Base-by-base conservation (phyloP, 2,329 filamentous ascomycete species). In the Coniosporium tulheliwenetii region DNA sequence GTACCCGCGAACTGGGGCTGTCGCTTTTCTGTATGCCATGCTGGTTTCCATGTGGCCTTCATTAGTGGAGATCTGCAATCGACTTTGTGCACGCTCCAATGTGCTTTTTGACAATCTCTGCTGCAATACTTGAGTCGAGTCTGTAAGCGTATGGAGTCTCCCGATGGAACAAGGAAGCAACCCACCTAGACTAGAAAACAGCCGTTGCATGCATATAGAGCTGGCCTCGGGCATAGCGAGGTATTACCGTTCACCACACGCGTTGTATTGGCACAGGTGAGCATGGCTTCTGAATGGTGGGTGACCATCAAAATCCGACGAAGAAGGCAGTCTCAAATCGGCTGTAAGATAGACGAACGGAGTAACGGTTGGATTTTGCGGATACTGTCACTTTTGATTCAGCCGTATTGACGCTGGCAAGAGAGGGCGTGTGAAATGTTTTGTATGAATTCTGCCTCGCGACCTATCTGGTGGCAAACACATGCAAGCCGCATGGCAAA, bases 41-140 rank as follows among this genome's bases (percentile, higher is more conserved):
- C 33, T 8, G 60, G 60, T 36, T 45, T 32, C 56, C 57, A 62
- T 0, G 36, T 42, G 2, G 41, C 31, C 30, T 54, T 54, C 15
- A 49, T 44, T 2, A 57, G 39, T n/a, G 47, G 36, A 1, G 51
- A 58, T 10, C 45, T 53, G 48, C 58, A 62, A 35, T 54, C 46
- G 1, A 35, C 33, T 16, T 57, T 57, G 41, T 62, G 58, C 1
- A 37, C 19, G 2, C 34, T 33, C 56, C 53, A 59, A 41, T 62
- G 51, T 2, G 40, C 36, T 8, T 12, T 47, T 38, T 61, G 56
- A 41, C 59, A 63, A 1, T 41, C 39, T 34, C 49, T 49, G 37
- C 50, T 48, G 43, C 60, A 63, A 41, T 61, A 62, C 59, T 61
- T 44, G 32, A 34, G n/a, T 12, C 8, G 32, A 34, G 32, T 34